A percentile compares a stretch with the other conserved stretches of the same genome.
Conservation (phyloP, 2,329 filamentous ascomycete species). For the Ophiognomonia clavigignenti-juglandacearum region DNA sequence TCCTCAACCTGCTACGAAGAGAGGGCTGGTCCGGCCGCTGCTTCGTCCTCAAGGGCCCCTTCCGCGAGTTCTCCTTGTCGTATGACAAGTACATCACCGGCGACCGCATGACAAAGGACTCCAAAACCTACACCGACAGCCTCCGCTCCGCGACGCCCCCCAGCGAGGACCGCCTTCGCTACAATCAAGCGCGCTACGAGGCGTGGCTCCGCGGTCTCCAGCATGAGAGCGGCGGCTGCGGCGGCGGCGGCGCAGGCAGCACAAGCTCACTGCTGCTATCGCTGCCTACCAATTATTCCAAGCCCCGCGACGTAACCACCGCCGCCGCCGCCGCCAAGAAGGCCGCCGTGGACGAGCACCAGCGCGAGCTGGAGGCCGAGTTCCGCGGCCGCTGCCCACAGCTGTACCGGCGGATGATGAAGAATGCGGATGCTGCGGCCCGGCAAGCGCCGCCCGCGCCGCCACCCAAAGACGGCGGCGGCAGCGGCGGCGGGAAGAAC, state of each 20-base stretch:
- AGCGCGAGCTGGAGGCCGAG: slow-evolving; percentile 44
- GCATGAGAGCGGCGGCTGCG: slow-evolving; percentile 36
- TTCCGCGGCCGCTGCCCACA: slow-evolving; percentile 41
- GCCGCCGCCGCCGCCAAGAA: slow-evolving; percentile 36
- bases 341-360: slow-evolving; percentile 37
- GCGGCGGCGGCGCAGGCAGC: no score
- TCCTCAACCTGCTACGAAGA: slow-evolving; percentile 40
- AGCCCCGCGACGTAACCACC: slow-evolving; percentile 28
- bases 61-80: slow-evolving; percentile 48
- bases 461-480: slow-evolving; percentile 9
- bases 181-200: slow-evolving; percentile 35
- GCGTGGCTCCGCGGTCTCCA: slow-evolving; percentile 40
- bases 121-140: slow-evolving; percentile 35
- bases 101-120: slow-evolving; percentile 34
- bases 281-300: slow-evolving; percentile 33
- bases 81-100: slow-evolving; percentile 47
- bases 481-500: no score
- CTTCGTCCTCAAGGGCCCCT: slow-evolving; percentile 53
- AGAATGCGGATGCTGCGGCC: slow-evolving; percentile 19
- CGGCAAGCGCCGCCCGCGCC: slow-evolving; percentile 6
- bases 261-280: no score
- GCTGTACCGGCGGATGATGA: slow-evolving; percentile 37
- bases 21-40: slow-evolving; percentile 46
- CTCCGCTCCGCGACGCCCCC: slow-evolving; percentile 30
- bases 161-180: slow-evolving; percentile 23